These are phyloP conservation scores for Nitzschia inconspicua DNA, from an alignment of 108 stramenopile genomes.

Conservation along the genomic window DNA sequence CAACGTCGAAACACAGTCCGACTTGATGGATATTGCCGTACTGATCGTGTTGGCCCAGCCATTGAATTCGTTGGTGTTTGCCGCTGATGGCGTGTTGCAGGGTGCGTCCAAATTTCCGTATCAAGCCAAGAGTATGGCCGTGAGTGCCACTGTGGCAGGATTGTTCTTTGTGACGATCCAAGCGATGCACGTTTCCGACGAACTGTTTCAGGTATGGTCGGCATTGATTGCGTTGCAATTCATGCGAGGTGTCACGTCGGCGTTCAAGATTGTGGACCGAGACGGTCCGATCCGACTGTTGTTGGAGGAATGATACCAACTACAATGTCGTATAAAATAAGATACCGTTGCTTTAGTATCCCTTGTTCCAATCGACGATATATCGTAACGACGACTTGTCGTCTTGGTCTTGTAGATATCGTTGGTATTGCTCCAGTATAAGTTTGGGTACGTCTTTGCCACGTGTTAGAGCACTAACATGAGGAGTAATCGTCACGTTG, in stretches of 20 bases:
- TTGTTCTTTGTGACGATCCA: conserved; percentile 44
- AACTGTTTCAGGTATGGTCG: conserved; percentile 73
- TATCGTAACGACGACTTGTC: too few relatives aligned
- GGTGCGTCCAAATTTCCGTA: conserved; percentile 79
- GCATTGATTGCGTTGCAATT: conserved; percentile 70
- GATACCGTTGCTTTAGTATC: conserved; percentile 29
- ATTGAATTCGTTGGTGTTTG: conserved; percentile 80
- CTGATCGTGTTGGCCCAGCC: conserved; percentile 79
- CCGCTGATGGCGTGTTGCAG: conserved; percentile 85
- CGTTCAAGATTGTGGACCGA: conserved; percentile 65
- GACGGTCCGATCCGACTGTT: conserved; percentile 69
- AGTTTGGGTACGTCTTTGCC: conserved; percentile 38
- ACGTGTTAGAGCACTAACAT: conserved; percentile 39
- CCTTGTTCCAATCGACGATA: conserved; percentile 42
- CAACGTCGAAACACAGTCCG: conserved; percentile 58
- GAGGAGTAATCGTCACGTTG: conserved; percentile 40
- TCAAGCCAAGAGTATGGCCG: conserved; percentile 78
- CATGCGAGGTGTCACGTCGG: conserved; percentile 72
- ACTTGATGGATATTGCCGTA: conserved; percentile 52
- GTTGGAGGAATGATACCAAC: too few relatives aligned
- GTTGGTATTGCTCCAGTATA: conserved; percentile 36
- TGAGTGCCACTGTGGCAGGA: conserved; percentile 60
- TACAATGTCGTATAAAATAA: too few relatives aligned
- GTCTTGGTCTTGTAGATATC: conserved; percentile 35
- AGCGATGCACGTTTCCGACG: conserved; percentile 32